phyloP scores from a whole-genome alignment of 1,284 basidiomycete genomes.

The Fomitopsis pinicola region DNA sequence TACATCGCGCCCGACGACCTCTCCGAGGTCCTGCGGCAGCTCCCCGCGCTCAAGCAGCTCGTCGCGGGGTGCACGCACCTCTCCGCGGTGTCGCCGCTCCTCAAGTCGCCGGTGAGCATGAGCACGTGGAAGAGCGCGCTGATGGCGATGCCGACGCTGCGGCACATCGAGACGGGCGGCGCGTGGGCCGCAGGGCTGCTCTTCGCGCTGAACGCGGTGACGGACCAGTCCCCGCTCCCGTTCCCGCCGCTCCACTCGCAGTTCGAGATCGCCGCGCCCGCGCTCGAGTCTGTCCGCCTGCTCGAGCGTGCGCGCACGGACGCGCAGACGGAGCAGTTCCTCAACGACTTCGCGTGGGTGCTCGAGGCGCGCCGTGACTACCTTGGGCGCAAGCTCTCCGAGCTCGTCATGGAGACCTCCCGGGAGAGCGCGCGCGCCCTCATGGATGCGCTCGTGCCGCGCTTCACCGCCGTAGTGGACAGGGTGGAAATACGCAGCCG shows the following conservation, averaged over 20 bases:
- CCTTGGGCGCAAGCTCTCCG: neutral
- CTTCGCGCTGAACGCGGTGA: neutral
- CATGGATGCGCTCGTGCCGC: neutral
- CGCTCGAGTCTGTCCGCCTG: neutral
- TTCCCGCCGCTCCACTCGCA: neutral
- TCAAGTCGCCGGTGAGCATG: neutral
- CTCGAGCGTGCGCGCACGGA: neutral
- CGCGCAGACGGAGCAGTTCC: neutral
- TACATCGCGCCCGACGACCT: slow-evolving; percentile 3
- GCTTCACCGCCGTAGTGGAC: neutral
- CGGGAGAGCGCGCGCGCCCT: neutral
- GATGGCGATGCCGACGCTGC: neutral
- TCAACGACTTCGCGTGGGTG: neutral
- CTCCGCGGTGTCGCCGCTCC: neutral
- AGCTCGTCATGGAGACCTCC: neutral
- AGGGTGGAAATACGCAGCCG: neutral
- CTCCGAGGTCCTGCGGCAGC: neutral
- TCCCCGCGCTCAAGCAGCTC: neutral
- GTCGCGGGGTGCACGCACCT: neutral
- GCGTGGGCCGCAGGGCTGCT: neutral
- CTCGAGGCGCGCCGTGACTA: neutral
- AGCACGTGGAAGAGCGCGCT: neutral
- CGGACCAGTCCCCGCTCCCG: neutral
- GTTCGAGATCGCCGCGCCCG: neutral
- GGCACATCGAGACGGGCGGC: neutral